Percentiles rank a stretch among this genome's conserved stretches.
Conservation (phyloP, 2,329 filamentous ascomycete genomes). For the Ambrosiella cleistominuta region DNA sequence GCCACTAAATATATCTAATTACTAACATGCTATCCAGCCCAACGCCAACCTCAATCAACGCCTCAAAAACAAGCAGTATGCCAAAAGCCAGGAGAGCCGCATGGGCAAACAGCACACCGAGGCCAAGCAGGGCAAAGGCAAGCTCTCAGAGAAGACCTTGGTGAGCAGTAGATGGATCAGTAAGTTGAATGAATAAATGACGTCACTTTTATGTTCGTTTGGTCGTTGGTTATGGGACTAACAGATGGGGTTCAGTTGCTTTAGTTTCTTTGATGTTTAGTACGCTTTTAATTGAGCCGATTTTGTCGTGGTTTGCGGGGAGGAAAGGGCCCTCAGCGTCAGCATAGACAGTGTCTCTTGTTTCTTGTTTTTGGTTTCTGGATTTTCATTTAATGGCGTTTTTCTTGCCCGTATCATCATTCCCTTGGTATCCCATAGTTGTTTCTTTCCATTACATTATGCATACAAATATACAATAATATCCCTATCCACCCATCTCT, state of each 20-base stretch:
- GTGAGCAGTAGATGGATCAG: constrained; percentile 25
- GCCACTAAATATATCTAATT: neutral
- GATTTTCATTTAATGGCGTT: neutral
- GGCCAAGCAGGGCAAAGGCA: constrained; percentile 27
- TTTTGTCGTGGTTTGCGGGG: constrained; percentile 21
- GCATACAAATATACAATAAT: neutral
- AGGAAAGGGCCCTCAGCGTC: too few relatives aligned
- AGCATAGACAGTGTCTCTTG: constrained; percentile 12
- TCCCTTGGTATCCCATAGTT: neutral
- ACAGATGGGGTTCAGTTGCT: constrained; percentile 23
- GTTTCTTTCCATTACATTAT: too few relatives aligned
- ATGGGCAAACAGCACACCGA: constrained; percentile 56
- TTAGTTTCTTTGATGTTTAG: constrained; percentile 45
- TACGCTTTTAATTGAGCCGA: constrained; percentile 38
- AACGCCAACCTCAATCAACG: constrained; percentile 67
- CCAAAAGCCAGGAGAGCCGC: constrained; percentile 51
- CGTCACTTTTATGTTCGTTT: neutral
- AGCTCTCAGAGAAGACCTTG: constrained; percentile 47
- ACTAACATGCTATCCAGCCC: constrained; percentile 8
- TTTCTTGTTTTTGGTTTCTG: constrained; percentile 10
- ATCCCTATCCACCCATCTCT: neutral
- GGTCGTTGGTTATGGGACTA: neutral
- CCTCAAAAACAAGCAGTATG: constrained; percentile 63
- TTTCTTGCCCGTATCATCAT: neutral
- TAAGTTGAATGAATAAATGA: neutral